These are phyloP conservation scores for Coniella vitis DNA, from an alignment of 2,329 filamentous ascomycete genomes.

Conservation along the genomic window DNA sequence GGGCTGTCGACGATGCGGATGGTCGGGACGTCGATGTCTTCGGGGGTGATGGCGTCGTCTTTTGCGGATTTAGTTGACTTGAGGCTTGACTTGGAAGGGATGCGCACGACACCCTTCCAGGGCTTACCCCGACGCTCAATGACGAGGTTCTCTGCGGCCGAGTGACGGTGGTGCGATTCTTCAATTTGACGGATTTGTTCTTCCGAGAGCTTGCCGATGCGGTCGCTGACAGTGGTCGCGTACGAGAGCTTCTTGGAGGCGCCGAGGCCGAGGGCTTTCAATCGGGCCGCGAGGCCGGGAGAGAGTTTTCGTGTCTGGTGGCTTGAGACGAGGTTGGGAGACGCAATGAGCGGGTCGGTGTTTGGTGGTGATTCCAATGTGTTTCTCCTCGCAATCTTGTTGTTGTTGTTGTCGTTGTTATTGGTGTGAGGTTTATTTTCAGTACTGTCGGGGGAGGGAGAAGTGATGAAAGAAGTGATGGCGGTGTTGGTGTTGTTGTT, in stretches of 20 bases:
- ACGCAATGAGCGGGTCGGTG: constrained; percentile 13
- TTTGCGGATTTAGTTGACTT: constrained; percentile 17
- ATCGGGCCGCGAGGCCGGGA: constrained; percentile 56
- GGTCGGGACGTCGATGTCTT: constrained; percentile 17
- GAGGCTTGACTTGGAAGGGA: constrained; percentile 32
- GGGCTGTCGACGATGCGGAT: constrained; percentile 25
- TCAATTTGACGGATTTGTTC: constrained; percentile 65
- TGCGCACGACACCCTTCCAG: constrained; percentile 60
- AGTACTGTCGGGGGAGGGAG: constrained; percentile 12
- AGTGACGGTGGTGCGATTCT: constrained; percentile 38
- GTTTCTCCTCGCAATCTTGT: constrained; percentile 13
- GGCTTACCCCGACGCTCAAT: constrained; percentile 62
- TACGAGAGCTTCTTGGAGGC: constrained; percentile 32
- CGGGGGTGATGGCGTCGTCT: constrained; percentile 11
- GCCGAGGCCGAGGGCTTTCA: constrained; percentile 59
- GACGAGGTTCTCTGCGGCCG: constrained; percentile 41
- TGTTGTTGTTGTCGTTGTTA: constrained; percentile 19
- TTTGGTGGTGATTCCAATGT: not conserved
- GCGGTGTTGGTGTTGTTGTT: constrained; percentile 17
- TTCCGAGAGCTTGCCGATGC: constrained; percentile 63
- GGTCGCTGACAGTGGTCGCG: constrained; percentile 31
- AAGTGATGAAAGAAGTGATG: constrained; percentile 1
- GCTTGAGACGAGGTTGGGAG: constrained; percentile 21
- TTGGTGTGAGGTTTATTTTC: constrained; percentile 12
- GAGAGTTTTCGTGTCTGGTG: constrained; percentile 50